Percentiles rank a stretch among this genome's conserved stretches.
Evolutionary conservation across 2,329 filamentous ascomycete genomes (phyloP).

Genomic region (Penicillium sp.): DNA sequence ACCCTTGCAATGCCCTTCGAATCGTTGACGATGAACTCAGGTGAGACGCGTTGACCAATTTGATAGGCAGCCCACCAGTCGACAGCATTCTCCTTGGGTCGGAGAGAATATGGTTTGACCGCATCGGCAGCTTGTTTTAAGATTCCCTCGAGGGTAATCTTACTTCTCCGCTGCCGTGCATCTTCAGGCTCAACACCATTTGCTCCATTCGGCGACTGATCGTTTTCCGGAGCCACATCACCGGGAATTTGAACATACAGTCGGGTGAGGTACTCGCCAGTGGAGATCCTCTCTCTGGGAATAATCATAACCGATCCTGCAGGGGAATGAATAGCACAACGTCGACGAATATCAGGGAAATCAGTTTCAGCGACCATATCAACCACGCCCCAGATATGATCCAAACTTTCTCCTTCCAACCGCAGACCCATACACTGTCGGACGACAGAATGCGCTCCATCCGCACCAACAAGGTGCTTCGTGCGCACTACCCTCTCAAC

Average conservation of each 20-base stretch:
- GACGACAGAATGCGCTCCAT: conserved; percentile 68
- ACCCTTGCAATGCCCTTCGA: conserved; percentile 68
- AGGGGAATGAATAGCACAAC: conserved; percentile 71
- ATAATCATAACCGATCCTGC: conserved; percentile 77
- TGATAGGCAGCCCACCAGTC: conserved; percentile 77
- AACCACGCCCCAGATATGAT: conserved; percentile 74
- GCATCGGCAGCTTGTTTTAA: conserved; percentile 65
- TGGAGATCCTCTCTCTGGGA: conserved; percentile 60
- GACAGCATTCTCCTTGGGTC: conserved; percentile 58
- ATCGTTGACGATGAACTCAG: conserved; percentile 54
- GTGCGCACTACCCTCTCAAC: conserved; percentile 49
- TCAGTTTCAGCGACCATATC: conserved; percentile 70
- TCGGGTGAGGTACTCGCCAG: conserved; percentile 67
- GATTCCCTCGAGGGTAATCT: conserved; percentile 62
- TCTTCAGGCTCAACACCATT: conserved; percentile 61
- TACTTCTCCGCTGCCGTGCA: conserved; percentile 61
- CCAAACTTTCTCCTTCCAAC: conserved; percentile 66
- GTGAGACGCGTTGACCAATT: conserved; percentile 66
- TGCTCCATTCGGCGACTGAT: conserved; percentile 16
- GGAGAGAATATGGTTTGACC: conserved; percentile 64
- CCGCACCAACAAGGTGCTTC: conserved; percentile 70
- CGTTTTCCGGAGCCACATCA: conserved; percentile 23
- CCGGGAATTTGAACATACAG: conserved; percentile 55
- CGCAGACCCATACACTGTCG: conserved; percentile 52
- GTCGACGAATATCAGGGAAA: conserved; percentile 77